Conservation (phyloP, 2,329 filamentous ascomycete species). For the Fusarium algeriense region DNA sequence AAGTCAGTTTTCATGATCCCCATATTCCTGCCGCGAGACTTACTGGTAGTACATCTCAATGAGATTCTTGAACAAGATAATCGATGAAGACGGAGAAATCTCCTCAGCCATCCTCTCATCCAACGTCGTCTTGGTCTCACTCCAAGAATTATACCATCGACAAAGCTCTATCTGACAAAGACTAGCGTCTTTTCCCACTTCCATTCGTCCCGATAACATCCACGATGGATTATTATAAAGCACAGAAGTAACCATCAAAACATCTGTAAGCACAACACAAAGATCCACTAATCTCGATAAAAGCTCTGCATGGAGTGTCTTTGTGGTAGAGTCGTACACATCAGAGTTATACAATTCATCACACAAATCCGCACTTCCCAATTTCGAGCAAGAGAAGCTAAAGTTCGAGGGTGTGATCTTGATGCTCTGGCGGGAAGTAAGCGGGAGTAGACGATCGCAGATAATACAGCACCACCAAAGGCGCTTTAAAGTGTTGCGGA, state of each 20-base stretch:
- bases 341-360: constrained; percentile 43
- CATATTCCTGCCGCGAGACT: fast-evolving
- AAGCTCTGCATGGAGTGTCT: constrained; percentile 36
- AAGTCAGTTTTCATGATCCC: fast-evolving
- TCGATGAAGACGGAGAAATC: constrained; percentile 22
- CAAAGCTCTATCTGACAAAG: constrained; percentile 39
- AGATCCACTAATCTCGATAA: constrained; percentile 41
- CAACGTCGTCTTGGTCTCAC: constrained; percentile 33
- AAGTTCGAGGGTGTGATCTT: constrained; percentile 45
- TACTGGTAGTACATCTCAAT: constrained; percentile 48
- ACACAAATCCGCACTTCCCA: constrained; percentile 36
- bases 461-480: constrained; percentile 47
- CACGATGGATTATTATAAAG: constrained; percentile 42
- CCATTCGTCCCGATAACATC: constrained; percentile 33
- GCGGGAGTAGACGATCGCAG: constrained; percentile 36
- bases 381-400: constrained; percentile 31
- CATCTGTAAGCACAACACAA: constrained; percentile 42
- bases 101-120: constrained; percentile 19
- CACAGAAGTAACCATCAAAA: constrained; percentile 35
- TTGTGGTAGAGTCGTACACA: constrained; percentile 40
- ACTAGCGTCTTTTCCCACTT: constrained; percentile 35
- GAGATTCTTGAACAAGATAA: constrained; percentile 40
- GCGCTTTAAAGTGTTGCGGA: constrained; percentile 41
- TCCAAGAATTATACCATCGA: constrained; percentile 40
- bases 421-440: constrained; percentile 43